Percentiles rank a stretch among this genome's conserved stretches.
These are phyloP conservation scores for Pterocarpus santalinus DNA, from an alignment of 306 rosid species.

Conservation along the genomic window DNA sequence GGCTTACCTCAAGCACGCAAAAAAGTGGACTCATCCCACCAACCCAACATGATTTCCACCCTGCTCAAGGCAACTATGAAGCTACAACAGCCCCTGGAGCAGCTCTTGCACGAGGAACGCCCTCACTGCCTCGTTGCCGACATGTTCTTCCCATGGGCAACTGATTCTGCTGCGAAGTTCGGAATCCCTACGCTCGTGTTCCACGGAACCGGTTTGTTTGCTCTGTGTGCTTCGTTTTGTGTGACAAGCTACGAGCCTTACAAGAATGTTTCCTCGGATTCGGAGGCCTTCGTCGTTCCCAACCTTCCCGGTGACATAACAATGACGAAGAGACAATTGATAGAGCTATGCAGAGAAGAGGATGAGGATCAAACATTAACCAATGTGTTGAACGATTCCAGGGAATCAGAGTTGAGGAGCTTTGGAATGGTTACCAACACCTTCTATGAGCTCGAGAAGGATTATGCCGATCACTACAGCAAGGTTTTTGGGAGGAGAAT, in stretches of 20 bases:
- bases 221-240: constrained; percentile 47
- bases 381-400: not conserved
- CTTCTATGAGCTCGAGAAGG: constrained; percentile 62
- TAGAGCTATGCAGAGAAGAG: not conserved
- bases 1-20: constrained; percentile 67
- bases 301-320: constrained; percentile 59
- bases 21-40: constrained; percentile 26
- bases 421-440: constrained; percentile 61
- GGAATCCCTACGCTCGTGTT: constrained; percentile 68
- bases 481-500: constrained; percentile 56
- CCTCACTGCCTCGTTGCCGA: constrained; percentile 67
- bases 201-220: constrained; percentile 58
- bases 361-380: not conserved
- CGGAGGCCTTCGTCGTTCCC: constrained; percentile 60
- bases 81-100: constrained; percentile 55
- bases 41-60: constrained; percentile 19
- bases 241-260: constrained; percentile 53
- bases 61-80: constrained; percentile 45
- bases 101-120: constrained; percentile 42
- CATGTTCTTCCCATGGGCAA: constrained; percentile 59
- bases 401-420: constrained; percentile 51
- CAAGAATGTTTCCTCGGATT: constrained; percentile 50
- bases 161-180: constrained; percentile 57
- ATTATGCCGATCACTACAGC: constrained; percentile 59
- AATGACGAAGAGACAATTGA: constrained; percentile 51